Evolutionary conservation across 305 asterid genomes (phyloP).

Genomic region (Fraxinus xanthoxyloides): DNA sequence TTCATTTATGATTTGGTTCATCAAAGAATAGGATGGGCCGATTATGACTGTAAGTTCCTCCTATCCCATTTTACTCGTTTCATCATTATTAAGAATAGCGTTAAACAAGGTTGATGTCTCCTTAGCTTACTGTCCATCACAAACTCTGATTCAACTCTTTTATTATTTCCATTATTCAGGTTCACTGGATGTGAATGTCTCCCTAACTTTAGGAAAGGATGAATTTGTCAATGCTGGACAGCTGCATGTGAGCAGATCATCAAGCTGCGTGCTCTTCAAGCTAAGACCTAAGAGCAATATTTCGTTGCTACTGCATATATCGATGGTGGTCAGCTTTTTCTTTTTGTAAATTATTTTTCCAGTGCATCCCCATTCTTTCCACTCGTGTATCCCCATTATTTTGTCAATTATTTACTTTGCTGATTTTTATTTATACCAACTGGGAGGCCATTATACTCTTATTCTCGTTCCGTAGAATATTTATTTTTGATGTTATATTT

Average conservation of each 20-base stretch:
- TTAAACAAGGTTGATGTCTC: background rate
- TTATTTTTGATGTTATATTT: background rate
- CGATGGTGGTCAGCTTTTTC: slow-evolving; percentile 28
- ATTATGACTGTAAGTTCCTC: slow-evolving; percentile 63
- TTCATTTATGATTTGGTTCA: slow-evolving; percentile 56
- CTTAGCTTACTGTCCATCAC: background rate
- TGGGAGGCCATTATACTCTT: slow-evolving; percentile 28
- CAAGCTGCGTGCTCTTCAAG: slow-evolving; percentile 19
- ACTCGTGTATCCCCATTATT: background rate
- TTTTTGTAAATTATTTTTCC: slow-evolving; percentile 36
- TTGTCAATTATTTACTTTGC: slow-evolving; percentile 12
- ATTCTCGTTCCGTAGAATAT: background rate
- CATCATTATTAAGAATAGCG: background rate
- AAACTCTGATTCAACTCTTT: background rate
- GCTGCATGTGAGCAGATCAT: slow-evolving; percentile 37
- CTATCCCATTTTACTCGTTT: background rate
- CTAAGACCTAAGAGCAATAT: slow-evolving; percentile 11
- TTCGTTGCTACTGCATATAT: slow-evolving; percentile 27
- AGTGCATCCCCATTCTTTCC: background rate
- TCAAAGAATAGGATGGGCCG: slow-evolving; percentile 69
- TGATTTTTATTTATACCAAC: slow-evolving; percentile 29
- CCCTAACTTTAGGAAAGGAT: slow-evolving; percentile 49
- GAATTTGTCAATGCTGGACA: slow-evolving; percentile 48
- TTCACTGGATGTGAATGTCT: slow-evolving; percentile 55
- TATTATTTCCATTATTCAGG: slow-evolving; percentile 29